Evolutionary conservation across 2,329 filamentous ascomycete genomes (phyloP).

Genomic region (Cryphonectria radicalis): DNA sequence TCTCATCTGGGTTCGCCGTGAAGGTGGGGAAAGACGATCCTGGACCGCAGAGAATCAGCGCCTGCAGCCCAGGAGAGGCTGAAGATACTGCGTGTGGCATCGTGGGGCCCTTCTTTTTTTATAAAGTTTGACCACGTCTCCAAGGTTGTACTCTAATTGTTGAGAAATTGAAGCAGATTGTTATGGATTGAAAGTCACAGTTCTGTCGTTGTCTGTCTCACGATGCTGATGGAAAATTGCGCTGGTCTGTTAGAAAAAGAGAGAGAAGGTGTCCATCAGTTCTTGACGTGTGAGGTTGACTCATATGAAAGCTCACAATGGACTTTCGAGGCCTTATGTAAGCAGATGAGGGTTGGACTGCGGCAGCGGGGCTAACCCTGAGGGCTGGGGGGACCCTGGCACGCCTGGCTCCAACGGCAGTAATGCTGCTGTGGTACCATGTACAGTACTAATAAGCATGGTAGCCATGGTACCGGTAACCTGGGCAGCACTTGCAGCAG

Average conservation of each 20-base stretch:
- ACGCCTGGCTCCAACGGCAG: not conserved
- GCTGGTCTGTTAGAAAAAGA: not conserved
- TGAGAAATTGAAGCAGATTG: not conserved
- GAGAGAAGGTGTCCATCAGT: not conserved
- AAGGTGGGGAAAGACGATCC: conserved; percentile 83
- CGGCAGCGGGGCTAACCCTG: not conserved
- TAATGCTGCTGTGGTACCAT: not conserved
- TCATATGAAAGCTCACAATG: conserved; percentile 14
- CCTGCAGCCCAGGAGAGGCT: conserved; percentile 78
- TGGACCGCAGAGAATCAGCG: conserved; percentile 80
- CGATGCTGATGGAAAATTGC: not conserved
- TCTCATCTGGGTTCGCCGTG: conserved; percentile 77
- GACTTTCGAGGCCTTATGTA: conserved; percentile 3
- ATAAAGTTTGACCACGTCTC: not conserved
- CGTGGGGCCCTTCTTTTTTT: conserved; percentile 26
- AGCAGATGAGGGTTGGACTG: not conserved
- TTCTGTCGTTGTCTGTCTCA: not conserved
- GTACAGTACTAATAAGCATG: not conserved
- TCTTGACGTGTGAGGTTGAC: conserved; percentile 1
- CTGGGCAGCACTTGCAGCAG: not conserved
- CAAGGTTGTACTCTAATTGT: not conserved
- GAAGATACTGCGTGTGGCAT: conserved; percentile 80
- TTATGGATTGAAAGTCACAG: not conserved
- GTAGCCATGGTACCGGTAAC: not conserved
- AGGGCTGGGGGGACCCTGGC: not conserved